A percentile compares a stretch with the other conserved stretches of the same genome.
Evolutionary conservation across 176 grass and related monocot genomes (phyloP).

Genomic region (Avena sativa): DNA sequence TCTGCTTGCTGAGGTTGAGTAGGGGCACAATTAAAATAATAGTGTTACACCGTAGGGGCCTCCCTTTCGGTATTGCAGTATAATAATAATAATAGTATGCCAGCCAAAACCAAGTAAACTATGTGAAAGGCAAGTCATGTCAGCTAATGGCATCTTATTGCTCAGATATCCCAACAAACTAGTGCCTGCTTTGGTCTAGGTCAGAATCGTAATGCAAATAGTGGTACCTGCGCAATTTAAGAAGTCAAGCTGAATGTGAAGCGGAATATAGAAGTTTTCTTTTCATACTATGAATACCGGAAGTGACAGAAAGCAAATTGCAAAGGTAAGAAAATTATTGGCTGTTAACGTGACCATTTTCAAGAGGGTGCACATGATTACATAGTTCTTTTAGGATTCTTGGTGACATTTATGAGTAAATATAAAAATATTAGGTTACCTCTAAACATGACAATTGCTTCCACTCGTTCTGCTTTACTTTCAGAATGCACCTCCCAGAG

Average conservation of each 20-base stretch:
- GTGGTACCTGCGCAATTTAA: too few species aligned
- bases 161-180: slow-evolving; percentile 34
- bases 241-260: slow-evolving; percentile 4
- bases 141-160: slow-evolving; percentile 9
- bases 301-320: slow-evolving; percentile 25
- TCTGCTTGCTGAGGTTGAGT: slow-evolving; percentile 27
- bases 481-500: slow-evolving; percentile 74
- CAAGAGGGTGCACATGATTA: slow-evolving; percentile 31
- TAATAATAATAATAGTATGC: slow-evolving; percentile 3
- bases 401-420: slow-evolving; percentile 16
- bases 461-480: slow-evolving; percentile 49
- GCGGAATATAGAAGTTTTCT: background rate
- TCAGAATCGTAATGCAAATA: slow-evolving; percentile 16
- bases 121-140: slow-evolving; percentile 4
- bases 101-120: slow-evolving; percentile 30
- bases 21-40: slow-evolving; percentile 23
- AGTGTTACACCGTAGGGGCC: background rate
- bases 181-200: slow-evolving; percentile 25
- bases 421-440: slow-evolving; percentile 13
- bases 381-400: slow-evolving; percentile 28
- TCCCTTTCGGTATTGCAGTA: background rate
- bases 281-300: slow-evolving; percentile 26
- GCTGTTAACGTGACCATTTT: slow-evolving; percentile 18
- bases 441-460: slow-evolving; percentile 28
- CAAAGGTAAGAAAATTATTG: slow-evolving; percentile 16